Evolutionary conservation across 2,329 filamentous ascomycete genomes (phyloP).

Genomic region (Verticillium zaregamsianum): DNA sequence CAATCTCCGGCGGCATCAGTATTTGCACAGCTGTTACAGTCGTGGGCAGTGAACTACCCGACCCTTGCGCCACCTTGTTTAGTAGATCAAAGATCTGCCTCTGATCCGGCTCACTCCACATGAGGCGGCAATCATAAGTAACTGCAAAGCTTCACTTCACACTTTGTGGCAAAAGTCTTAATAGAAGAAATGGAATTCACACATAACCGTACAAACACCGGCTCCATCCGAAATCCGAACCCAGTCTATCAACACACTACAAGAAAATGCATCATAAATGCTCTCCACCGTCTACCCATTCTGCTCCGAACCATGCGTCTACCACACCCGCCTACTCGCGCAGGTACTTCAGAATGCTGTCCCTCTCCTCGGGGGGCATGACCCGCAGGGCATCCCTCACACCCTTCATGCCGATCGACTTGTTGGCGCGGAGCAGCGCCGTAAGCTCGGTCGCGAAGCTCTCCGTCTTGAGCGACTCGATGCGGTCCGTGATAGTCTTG

Average conservation of each 20-base stretch:
- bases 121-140: too few relatives aligned
- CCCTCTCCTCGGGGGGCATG: slow-evolving; percentile 83
- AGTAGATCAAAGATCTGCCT: too few relatives aligned
- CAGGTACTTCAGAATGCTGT: slow-evolving; percentile 67
- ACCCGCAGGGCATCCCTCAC: slow-evolving; percentile 81
- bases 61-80: too few relatives aligned
- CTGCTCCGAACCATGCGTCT: not conserved
- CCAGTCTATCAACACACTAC: not conserved
- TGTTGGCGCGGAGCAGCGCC: slow-evolving; percentile 39
- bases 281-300: not conserved
- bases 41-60: too few relatives aligned
- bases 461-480: slow-evolving; percentile 79
- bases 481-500: slow-evolving; percentile 75
- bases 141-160: too few relatives aligned
- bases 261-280: not conserved
- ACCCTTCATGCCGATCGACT: slow-evolving; percentile 74
- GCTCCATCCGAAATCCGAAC: not conserved
- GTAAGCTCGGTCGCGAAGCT: slow-evolving; percentile 47
- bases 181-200: not conserved
- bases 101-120: too few relatives aligned
- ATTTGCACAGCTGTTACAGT: too few relatives aligned
- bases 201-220: not conserved
- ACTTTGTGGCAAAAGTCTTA: not conserved
- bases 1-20: too few relatives aligned
- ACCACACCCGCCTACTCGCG: slow-evolving; percentile 29